Percentiles rank a stretch among this genome's conserved stretches.
Evolutionary conservation across 768 basidiomycete species (phyloP).

Genomic region (Sporobolomyces roseus): DNA sequence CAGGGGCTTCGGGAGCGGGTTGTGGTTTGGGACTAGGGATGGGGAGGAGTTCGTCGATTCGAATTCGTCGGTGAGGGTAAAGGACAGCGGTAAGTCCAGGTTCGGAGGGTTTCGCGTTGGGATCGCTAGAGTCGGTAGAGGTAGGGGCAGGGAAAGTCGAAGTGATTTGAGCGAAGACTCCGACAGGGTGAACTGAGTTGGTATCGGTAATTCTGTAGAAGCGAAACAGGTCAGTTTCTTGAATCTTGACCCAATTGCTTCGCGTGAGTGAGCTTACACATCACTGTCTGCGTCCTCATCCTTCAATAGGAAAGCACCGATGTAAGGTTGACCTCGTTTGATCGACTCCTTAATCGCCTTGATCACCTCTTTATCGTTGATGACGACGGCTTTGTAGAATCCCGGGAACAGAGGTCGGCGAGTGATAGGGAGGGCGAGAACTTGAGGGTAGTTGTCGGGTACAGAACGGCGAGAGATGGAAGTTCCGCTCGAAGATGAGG

Average conservation of each 20-base stretch:
- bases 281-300: slow-evolving; percentile 90
- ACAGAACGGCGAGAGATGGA: slow-evolving; percentile 28
- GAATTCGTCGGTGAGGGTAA: slow-evolving; percentile 86
- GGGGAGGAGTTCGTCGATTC: slow-evolving; percentile 79
- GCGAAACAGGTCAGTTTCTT: background rate
- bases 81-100: slow-evolving; percentile 86
- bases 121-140: slow-evolving; percentile 45
- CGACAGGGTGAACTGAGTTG: slow-evolving; percentile 82
- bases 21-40: slow-evolving; percentile 5
- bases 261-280: slow-evolving; percentile 49
- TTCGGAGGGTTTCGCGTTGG: slow-evolving; percentile 55
- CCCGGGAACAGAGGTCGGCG: slow-evolving; percentile 93
- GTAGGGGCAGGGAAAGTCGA: slow-evolving; percentile 70
- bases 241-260: background rate
- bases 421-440: slow-evolving; percentile 90
- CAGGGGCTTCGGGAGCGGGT: slow-evolving; percentile 14
- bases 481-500: background rate
- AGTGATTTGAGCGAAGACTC: slow-evolving; percentile 95
- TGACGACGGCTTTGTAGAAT: slow-evolving; percentile 96
- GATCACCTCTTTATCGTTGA: slow-evolving; percentile 84
- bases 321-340: slow-evolving; percentile 91
- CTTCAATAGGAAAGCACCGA: slow-evolving; percentile 93
- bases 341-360: slow-evolving; percentile 94
- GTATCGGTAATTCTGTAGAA: slow-evolving; percentile 64
- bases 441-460: slow-evolving; percentile 67